Conservation (phyloP, 164 flowering plant species). For the Magnolia kwangsiensis region DNA sequence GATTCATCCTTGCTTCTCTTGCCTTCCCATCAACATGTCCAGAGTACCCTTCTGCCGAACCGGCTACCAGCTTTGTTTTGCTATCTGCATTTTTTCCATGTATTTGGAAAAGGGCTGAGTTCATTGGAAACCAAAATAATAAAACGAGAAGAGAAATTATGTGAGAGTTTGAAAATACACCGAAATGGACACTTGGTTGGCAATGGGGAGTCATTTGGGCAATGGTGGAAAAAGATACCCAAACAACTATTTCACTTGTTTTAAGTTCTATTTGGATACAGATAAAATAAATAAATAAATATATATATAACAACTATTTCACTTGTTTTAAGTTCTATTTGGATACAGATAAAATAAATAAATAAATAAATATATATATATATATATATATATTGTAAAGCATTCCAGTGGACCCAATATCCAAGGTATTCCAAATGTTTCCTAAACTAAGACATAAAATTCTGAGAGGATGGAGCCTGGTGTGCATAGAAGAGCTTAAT, state of each 20-base stretch:
- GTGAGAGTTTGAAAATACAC: not conserved
- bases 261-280: not conserved
- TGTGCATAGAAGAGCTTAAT: not conserved
- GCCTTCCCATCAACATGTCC: slow-evolving; percentile 92
- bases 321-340: too few species aligned
- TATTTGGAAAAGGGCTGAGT: not conserved
- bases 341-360: too few species aligned
- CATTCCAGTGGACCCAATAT: not conserved
- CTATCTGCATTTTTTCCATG: slow-evolving; percentile 52
- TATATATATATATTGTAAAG: not conserved
- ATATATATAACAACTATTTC: too few species aligned
- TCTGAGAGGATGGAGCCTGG: not conserved
- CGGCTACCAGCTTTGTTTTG: slow-evolving; percentile 79
- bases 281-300: not conserved
- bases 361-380: too few species aligned
- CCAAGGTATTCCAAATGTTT: not conserved
- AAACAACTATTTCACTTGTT: not conserved
- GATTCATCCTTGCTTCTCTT: slow-evolving; percentile 85
- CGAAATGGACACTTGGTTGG: not conserved
- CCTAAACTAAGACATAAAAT: too few species aligned
- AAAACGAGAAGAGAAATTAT: slow-evolving; percentile 2
- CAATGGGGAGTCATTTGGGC: not conserved
- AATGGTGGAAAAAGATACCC: not conserved
- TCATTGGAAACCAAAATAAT: not conserved
- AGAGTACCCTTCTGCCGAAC: slow-evolving; percentile 83